Conservation (phyloP, 106 monocot genomes). For the Allium fistulosum region DNA sequence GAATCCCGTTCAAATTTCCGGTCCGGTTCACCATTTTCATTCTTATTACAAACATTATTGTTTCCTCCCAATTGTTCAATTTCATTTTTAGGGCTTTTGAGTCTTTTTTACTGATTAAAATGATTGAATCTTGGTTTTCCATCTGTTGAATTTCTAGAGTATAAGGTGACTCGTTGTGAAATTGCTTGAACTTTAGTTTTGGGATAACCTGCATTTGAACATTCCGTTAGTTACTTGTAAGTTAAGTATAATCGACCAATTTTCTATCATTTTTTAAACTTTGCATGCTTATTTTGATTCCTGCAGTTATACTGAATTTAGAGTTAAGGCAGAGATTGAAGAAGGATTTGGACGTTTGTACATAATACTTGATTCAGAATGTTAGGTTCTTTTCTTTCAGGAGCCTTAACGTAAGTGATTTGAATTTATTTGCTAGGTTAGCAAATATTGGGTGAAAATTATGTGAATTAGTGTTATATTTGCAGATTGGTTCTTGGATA, state of each 20-base stretch:
- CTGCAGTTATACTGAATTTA: background rate
- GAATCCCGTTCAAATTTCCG: background rate
- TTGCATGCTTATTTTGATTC: conserved; percentile 3
- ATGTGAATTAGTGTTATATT: background rate
- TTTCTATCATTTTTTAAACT: background rate
- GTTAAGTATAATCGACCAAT: background rate
- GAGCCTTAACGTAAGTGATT: conserved; percentile 28
- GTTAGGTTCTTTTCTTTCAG: conserved; percentile 37
- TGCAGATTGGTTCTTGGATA: conserved; percentile 60
- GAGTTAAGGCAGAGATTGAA: conserved; percentile 1
- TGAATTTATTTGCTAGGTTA: background rate
- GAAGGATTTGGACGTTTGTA: background rate
- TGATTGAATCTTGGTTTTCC: background rate
- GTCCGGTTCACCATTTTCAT: background rate
- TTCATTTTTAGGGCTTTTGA: background rate
- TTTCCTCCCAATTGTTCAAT: background rate
- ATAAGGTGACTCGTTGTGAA: background rate
- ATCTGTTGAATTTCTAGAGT: conserved; percentile 4
- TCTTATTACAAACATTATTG: background rate
- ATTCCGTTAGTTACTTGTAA: background rate
- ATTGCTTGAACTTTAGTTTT: conserved; percentile 2
- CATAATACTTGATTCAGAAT: conserved; percentile 15
- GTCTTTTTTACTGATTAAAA: background rate
- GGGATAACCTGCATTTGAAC: background rate
- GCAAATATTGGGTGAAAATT: background rate